Base-by-base conservation (phyloP, 208 protist genomes). In the Lotmaria passim region DNA sequence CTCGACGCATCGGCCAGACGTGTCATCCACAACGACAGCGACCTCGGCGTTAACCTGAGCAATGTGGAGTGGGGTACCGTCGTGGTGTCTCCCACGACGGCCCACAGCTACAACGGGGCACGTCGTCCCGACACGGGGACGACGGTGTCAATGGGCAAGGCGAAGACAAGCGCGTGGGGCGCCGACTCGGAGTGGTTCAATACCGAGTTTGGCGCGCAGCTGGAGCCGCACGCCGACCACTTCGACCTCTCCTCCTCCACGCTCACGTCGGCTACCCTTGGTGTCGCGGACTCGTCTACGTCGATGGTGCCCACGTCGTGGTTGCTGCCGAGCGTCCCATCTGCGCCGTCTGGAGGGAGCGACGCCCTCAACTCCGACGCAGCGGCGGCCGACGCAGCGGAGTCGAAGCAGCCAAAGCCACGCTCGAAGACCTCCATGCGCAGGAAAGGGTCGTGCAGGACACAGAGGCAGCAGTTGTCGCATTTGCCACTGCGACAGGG, bases 171-270 rank as follows among this genome's bases (percentile, higher is more conserved):
- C 5, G 60, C 51, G 26, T 91, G 86, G 86, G 82, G 72, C 2
- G 77, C 69, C 5, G 82, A 91, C 68, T 88, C 86, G 38, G 71
- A 81, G 69, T 91, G 86, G 86, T 91, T 91, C 52, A 86, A 88
- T 41, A 60, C 78, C 24, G 73, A 86, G 57, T 88, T 91, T 39
- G 79, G 72, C 19, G 43, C 64, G 10, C 74, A 65, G 30, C 39
- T 65, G 38, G 65, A 46, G 38, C 59, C 43, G n/a, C 44, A 47
- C 59, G n/a, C 57, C 46, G 46, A 66, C 34, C 60, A 66, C 34
- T 66, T 46, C 60, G 60, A 66, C 47, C 34, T 66, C 10, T 34
- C 60, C 31, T 56, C 46, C 11, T 34, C 60, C 1, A 15, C 44
- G 14, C 44, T 66, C 11, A 39, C 30, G 12, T 19, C 52, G 33